Base-by-base conservation (phyloP, 2,329 filamentous ascomycete genomes). In the Cladosporium cucumerinum region DNA sequence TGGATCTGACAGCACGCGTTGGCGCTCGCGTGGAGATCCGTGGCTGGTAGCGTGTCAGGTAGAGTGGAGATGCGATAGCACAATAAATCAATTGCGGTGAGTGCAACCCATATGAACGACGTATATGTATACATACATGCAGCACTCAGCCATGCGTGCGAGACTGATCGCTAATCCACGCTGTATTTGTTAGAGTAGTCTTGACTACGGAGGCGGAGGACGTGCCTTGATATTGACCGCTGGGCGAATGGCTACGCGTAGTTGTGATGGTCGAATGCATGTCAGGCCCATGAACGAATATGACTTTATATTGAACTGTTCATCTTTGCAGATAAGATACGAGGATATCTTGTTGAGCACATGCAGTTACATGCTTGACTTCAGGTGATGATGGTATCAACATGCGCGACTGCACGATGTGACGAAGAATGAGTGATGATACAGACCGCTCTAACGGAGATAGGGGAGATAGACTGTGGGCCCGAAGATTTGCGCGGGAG, bases 1-100 rank as follows among this genome's bases (percentile, higher is more conserved):
- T 52, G 59, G 57, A 32, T 30, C 26, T 32, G 14, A 39, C 57
- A 26, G 26, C n/a, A 39, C 30, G 23, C 59, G 59, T 61, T 61
- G 60, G 49, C 49, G 49, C 49, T 62, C 60, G 60, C 60, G 60
- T 62, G 60, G 60, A 46, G 34, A 55, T 43, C n/a, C 21, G 23
- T 36, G 8, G 32, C 32, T 34, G 32, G 5, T 14, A 12, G 43
- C 46, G 49, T 62, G 60, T 62, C 60, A 62, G 49, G 16, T 30
- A 12, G 14, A 46, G 60, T 62, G 60, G 49, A 46, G 60, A 21
- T 16, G 18, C 10, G 7, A 25, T 25, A 25, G 26, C 14, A 6
- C 21, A 25, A 34, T 62, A 49, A 62, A 21, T 62, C 60, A 25
- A 12, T 52, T 23, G 46, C 25, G 51, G 30, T 54, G 32, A 30